phyloP scores from a whole-genome alignment of 768 basidiomycete species.

The Solioccasus polychromus region DNA sequence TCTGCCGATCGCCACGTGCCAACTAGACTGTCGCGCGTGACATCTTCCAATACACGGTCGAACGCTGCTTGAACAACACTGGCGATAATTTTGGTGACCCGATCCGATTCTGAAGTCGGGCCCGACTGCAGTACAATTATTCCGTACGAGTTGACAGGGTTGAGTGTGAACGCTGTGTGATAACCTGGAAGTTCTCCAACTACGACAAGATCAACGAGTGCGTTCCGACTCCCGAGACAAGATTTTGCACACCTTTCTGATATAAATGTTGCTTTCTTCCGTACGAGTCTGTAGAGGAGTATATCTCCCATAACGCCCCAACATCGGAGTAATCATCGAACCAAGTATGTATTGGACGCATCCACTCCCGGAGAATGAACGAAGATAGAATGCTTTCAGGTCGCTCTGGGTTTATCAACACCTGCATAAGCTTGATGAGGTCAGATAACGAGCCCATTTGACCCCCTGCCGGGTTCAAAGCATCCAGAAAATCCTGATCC shows the following conservation, averaged over 20 bases:
- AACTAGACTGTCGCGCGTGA: conserved; percentile 26
- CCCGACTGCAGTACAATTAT: conserved; percentile 42
- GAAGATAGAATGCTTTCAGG: conserved; percentile 34
- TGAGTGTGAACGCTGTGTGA: conserved; percentile 38
- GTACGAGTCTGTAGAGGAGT: conserved; percentile 27
- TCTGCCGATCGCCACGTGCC: conserved; percentile 36
- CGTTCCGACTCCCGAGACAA: too few relatives aligned
- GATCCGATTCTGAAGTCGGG: conserved; percentile 29
- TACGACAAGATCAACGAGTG: conserved; percentile 12
- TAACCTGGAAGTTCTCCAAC: conserved; percentile 40
- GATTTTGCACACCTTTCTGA: conserved; percentile 1
- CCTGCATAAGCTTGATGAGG: conserved; percentile 41
- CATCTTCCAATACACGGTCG: conserved; percentile 28
- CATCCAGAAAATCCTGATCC: conserved; percentile 40
- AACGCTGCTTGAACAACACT: conserved; percentile 36
- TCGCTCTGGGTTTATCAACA: conserved; percentile 41
- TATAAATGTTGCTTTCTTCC: conserved; percentile 35
- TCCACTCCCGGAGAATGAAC: conserved; percentile 40
- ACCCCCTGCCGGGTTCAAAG: conserved; percentile 44
- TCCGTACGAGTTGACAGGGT: conserved; percentile 40
- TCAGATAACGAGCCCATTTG: conserved; percentile 52
- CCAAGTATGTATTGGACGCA: conserved; percentile 40
- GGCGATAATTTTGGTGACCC: conserved; percentile 33
- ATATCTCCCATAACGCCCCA: conserved; percentile 45
- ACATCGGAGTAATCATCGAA: conserved; percentile 36